Evolutionary conservation across 2,329 filamentous ascomycete species (phyloP).

Genomic region (Aspergillus arachidicola): DNA sequence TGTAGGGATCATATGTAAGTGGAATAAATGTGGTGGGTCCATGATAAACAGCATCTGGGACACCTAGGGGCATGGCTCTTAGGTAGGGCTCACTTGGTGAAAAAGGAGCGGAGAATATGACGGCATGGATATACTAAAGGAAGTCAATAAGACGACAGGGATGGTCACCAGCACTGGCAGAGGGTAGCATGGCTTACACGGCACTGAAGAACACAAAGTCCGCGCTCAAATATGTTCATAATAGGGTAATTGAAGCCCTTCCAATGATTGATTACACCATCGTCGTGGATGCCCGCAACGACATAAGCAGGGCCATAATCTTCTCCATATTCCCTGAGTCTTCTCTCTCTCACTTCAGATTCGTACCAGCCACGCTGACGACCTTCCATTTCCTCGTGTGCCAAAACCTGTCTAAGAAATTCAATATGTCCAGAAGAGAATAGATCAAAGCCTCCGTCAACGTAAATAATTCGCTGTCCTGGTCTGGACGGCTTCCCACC

Average conservation of each 20-base stretch:
- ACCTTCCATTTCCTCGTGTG: conserved; percentile 71
- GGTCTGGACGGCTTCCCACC: conserved; percentile 69
- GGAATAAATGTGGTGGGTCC: conserved; percentile 92
- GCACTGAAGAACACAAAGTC: conserved; percentile 93
- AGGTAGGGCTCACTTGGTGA: conserved; percentile 80
- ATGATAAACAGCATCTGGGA: conserved; percentile 84
- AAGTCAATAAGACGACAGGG: conserved; percentile 4
- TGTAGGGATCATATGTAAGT: conserved; percentile 76
- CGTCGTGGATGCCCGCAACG: conserved; percentile 92
- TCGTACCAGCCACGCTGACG: conserved; percentile 73
- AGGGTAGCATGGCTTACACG: conserved; percentile 59
- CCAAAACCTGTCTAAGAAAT: conserved; percentile 77
- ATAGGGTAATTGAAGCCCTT: conserved; percentile 98
- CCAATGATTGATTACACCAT: conserved; percentile 92
- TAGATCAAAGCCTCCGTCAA: conserved; percentile 94
- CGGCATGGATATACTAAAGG: conserved; percentile 76
- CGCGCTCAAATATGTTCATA: conserved; percentile 98
- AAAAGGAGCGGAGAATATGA: conserved; percentile 89
- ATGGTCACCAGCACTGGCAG: background rate
- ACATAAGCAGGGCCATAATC: conserved; percentile 85
- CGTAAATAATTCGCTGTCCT: conserved; percentile 87
- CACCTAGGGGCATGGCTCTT: conserved; percentile 70
- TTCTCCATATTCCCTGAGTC: conserved; percentile 63
- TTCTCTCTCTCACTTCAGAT: conserved; percentile 63
- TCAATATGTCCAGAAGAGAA: conserved; percentile 98